phyloP scores from a whole-genome alignment of 1,284 basidiomycete species.

The Trichosporon sp. region DNA sequence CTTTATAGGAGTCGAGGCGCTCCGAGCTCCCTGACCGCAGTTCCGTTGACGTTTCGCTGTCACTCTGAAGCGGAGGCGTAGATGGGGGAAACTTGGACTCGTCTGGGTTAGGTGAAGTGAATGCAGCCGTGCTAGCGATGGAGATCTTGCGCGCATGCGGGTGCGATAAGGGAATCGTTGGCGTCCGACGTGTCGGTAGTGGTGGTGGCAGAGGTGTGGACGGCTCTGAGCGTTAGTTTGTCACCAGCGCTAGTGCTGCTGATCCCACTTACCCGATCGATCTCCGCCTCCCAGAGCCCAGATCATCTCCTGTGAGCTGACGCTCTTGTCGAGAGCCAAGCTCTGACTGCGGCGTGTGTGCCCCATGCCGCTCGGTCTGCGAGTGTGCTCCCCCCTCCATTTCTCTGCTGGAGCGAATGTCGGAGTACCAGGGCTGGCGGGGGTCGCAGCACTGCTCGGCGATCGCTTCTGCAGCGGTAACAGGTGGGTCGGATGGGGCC shows the following conservation, averaged over 20 bases:
- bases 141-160: slow-evolving; percentile 47
- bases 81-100: background rate
- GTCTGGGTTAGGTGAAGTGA: slow-evolving; percentile 1
- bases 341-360: slow-evolving; percentile 34
- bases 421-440: background rate
- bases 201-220: slow-evolving; percentile 28
- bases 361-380: slow-evolving; percentile 11
- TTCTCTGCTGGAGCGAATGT: background rate
- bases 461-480: slow-evolving; percentile 6
- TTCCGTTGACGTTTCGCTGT: background rate
- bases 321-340: slow-evolving; percentile 37
- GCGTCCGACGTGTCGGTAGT: slow-evolving; percentile 28
- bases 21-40: background rate
- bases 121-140: slow-evolving; percentile 19
- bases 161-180: slow-evolving; percentile 35
- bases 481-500: background rate
- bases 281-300: slow-evolving; percentile 36
- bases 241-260: slow-evolving; percentile 2
- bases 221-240: background rate
- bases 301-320: slow-evolving; percentile 46
- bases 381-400: slow-evolving; percentile 7
- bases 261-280: slow-evolving; percentile 17
- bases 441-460: background rate
- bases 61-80: background rate
- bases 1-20: background rate